phyloP scores from a whole-genome alignment of 805 yeast genomes.

The Tetrapisispora namnaoensis region DNA sequence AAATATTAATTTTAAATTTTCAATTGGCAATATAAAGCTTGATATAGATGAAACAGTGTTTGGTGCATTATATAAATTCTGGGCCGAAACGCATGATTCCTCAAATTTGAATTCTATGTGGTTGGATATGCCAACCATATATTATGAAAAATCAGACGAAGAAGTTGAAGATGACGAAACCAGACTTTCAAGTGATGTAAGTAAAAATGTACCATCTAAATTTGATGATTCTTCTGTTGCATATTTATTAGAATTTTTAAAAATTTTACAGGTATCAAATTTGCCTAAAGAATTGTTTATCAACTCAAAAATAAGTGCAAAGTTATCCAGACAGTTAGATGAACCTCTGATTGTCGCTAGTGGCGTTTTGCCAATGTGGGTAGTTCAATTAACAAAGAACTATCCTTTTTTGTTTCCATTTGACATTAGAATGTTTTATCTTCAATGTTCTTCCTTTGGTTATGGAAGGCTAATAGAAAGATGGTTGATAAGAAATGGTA shows the following conservation, averaged over 20 bases:
- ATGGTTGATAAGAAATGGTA: slow-evolving; percentile 52
- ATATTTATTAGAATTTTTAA: slow-evolving; percentile 7
- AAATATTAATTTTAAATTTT: slow-evolving; percentile 39
- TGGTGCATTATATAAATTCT: slow-evolving; percentile 56
- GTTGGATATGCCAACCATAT: slow-evolving; percentile 44
- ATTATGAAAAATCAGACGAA: slow-evolving; percentile 32
- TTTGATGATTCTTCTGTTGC: slow-evolving; percentile 23
- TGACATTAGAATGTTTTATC: slow-evolving; percentile 63
- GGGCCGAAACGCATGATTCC: slow-evolving; percentile 30
- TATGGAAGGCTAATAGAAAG: slow-evolving; percentile 70
- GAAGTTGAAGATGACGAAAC: background rate
- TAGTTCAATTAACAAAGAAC: slow-evolving; percentile 56
- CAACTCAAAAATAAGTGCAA: slow-evolving; percentile 77
- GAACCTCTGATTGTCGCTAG: slow-evolving; percentile 84
- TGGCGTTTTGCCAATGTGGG: slow-evolving; percentile 81
- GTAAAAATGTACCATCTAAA: background rate
- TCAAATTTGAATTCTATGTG: slow-evolving; percentile 43
- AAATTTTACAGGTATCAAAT: slow-evolving; percentile 18
- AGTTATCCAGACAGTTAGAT: slow-evolving; percentile 76
- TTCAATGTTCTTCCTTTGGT: slow-evolving; percentile 87
- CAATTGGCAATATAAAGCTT: slow-evolving; percentile 44
- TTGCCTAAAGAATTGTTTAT: slow-evolving; percentile 36
- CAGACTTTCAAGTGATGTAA: background rate
- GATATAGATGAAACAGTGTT: slow-evolving; percentile 63
- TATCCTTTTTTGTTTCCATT: slow-evolving; percentile 81